Conservation (phyloP, 371 early-diverging fungal species). For the Mucor lusitanicus region DNA sequence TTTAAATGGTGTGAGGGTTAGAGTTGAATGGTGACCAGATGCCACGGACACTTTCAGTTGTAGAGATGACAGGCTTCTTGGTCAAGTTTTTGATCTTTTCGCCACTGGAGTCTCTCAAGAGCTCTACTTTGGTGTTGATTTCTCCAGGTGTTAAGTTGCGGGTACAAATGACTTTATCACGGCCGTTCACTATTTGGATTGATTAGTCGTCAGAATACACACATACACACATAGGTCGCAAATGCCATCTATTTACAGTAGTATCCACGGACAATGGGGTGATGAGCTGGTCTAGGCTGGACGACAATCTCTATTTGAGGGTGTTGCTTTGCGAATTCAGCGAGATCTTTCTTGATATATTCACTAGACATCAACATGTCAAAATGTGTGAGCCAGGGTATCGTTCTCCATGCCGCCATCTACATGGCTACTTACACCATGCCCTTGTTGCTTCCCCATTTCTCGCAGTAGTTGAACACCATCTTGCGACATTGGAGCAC, state of each 20-base stretch:
- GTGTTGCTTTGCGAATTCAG: constrained; percentile 69
- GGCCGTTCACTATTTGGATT: constrained; percentile 61
- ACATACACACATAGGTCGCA: neutral
- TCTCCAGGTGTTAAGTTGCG: constrained; percentile 63
- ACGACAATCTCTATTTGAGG: constrained; percentile 85
- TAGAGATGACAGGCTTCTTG: constrained; percentile 78
- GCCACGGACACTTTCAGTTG: constrained; percentile 82
- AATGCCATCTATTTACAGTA: constrained; percentile 58
- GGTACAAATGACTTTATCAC: constrained; percentile 74
- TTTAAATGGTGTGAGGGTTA: constrained; percentile 66
- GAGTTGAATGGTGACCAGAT: constrained; percentile 89
- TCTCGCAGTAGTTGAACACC: constrained; percentile 87
- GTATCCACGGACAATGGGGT: constrained; percentile 75
- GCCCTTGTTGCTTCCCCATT: constrained; percentile 80
- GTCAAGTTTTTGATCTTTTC: constrained; percentile 60
- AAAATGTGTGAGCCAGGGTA: constrained; percentile 4
- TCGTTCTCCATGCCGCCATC: neutral
- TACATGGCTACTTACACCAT: constrained; percentile 62
- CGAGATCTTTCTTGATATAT: constrained; percentile 69
- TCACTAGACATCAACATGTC: constrained; percentile 43
- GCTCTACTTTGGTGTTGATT: constrained; percentile 63
- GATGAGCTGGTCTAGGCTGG: constrained; percentile 75
- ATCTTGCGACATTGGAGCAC: constrained; percentile 80
- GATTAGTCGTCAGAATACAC: neutral
- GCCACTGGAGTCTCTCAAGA: constrained; percentile 73